Conservation (phyloP, 345 rosid species). For the Citropsis articulata region DNA sequence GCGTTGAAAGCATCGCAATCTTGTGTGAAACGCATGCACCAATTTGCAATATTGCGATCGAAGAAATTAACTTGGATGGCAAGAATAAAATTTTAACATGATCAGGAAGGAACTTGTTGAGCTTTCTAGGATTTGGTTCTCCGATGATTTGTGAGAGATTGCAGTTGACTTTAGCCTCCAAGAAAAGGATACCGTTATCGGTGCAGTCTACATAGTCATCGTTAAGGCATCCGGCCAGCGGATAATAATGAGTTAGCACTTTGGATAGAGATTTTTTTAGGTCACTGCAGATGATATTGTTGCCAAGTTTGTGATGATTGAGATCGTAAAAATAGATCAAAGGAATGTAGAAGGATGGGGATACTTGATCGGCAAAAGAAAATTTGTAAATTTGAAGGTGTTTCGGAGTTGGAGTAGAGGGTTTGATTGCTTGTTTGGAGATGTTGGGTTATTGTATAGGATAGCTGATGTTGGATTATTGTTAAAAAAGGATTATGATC, state of each 20-base stretch:
- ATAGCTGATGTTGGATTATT: no score
- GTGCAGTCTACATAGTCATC: background rate
- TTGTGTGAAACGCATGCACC: background rate
- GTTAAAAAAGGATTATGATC: no score
- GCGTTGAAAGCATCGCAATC: constrained; percentile 7
- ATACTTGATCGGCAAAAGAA: constrained; percentile 41
- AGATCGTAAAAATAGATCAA: constrained; percentile 32
- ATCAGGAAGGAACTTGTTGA: background rate
- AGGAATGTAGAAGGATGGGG: constrained; percentile 31
- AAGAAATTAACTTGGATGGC: background rate
- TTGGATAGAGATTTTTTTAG: background rate
- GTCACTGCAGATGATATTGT: background rate
- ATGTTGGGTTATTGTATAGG: no score
- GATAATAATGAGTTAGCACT: background rate
- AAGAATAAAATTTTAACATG: background rate
- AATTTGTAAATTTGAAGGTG: constrained; percentile 29
- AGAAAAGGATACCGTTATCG: background rate
- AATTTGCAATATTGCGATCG: background rate
- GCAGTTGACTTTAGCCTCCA: constrained; percentile 6
- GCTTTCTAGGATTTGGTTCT: background rate
- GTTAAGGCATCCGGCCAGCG: background rate
- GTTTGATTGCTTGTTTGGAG: constrained; percentile 31
- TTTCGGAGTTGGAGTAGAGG: constrained; percentile 35
- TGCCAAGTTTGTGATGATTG: no score
- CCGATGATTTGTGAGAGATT: background rate